phyloP scores from a whole-genome alignment of 768 basidiomycete genomes.

The Trametes elegans region DNA sequence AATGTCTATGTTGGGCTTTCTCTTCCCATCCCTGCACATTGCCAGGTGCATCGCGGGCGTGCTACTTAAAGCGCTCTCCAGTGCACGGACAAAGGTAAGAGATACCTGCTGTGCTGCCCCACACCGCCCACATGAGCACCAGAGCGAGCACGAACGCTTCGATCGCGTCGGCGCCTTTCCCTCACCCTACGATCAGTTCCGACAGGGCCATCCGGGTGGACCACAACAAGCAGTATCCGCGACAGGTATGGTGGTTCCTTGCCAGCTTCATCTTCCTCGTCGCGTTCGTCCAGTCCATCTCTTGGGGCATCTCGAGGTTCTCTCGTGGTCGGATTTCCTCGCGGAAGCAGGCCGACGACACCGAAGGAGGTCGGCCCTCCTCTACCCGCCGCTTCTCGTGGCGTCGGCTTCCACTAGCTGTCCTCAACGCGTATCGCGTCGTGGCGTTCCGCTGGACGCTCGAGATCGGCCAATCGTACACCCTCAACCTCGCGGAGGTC shows the following conservation, averaged over 20 bases:
- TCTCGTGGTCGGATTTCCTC: background rate
- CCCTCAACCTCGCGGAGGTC: constrained; percentile 37
- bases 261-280: constrained; percentile 42
- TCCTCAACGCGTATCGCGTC: constrained; percentile 30
- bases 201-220: constrained; percentile 1
- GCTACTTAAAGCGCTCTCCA: constrained; percentile 10
- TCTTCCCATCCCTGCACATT: constrained; percentile 2
- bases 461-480: constrained; percentile 30
- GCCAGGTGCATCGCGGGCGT: background rate
- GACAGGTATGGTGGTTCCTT: constrained; percentile 42
- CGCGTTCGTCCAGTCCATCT: constrained; percentile 34
- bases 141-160: background rate
- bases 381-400: constrained; percentile 14
- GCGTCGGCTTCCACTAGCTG: constrained; percentile 24
- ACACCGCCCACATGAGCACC: background rate
- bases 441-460: constrained; percentile 33
- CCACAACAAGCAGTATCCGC: constrained; percentile 32
- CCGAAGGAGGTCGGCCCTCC: constrained; percentile 5
- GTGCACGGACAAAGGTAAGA: background rate
- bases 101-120: background rate
- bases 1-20: background rate
- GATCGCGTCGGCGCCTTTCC: background rate
- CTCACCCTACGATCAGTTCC: background rate
- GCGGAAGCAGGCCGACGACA: background rate
- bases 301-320: constrained; percentile 13